Evolutionary conservation across 148 eudicot species (phyloP), one percentile per base, ranked within the genome.

Genomic region (Vaccinium darrowii): DNA sequence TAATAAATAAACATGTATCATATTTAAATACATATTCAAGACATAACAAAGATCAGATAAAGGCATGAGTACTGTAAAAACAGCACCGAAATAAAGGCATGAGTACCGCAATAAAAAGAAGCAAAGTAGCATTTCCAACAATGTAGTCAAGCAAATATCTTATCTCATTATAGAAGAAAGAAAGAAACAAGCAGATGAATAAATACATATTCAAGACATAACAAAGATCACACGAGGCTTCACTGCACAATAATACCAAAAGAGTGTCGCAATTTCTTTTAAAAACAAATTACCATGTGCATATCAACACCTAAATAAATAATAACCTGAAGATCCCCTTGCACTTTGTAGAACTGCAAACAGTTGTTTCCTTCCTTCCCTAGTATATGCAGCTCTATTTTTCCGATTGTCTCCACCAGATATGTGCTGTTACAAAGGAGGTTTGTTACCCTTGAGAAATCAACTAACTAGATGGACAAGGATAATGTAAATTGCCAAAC

Each of bases 311-410:
- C 60, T 54, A 67, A 57, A 51, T 51, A 54, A 77, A 52, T 30
- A 85, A 89, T 86, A 85, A 97, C 99, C 99, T 90, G 99, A 97
- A 79, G 99, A 97, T 88, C 98, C 99, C 93, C 98, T 94, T 76
- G 98, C 98, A 92, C 99, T 94, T 89, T 95, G 99, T 84, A 97
- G 88, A 88, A 97, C 98, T 74, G 98, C 94, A 90, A 97, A 97
- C n/a, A 95, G 95, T 84, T 97, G 99, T 82, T 97, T 97, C 83
- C 99, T 89, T 69, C 99, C 98, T 57, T 95, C 99, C 89, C 99
- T 94, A 63, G 98, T 97, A 87, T 90, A 94, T 83, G 98, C 93
- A 90, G 96, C 95, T 89, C 89, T 92, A 85, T 91, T 97, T 89
- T 94, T 95, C 52, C 60, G 88, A 89, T 89, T 92, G 82, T 94